Base-by-base conservation (phyloP, 1,284 basidiomycete genomes). In the Rhodotorula sp. region DNA sequence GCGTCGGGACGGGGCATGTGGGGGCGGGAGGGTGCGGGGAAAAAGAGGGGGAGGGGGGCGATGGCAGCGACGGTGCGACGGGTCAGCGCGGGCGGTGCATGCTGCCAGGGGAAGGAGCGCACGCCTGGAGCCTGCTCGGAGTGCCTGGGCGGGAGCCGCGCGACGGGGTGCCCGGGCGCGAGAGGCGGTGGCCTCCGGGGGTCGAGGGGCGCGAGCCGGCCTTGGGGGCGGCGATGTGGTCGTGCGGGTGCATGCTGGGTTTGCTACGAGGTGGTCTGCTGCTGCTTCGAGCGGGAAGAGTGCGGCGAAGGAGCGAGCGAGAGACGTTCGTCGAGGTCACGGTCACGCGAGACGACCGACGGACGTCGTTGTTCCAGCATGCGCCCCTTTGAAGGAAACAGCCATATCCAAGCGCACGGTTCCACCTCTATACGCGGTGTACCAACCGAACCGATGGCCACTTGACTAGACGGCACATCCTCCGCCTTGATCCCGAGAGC, bases 101-200 rank as follows among this genome's bases (percentile, higher is more conserved):
- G 27, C 8, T 32, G 1, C 7, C 19, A 8, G 32, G 3, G 17
- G 6, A 32, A 22, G 29, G 2, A 1, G 48, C 53, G 29, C 44
- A 64, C 62, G 55, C 39, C 53, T 56, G 53, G 21, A 64, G 27
- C 53, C 62, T 44, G 17, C 29, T 46, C 22, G 62, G 62, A 22
- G 62, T 64, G 15, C 53, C 53, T 2, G 62, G 39, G 39, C 62
- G 54, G 19, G 39, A 29, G 6, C 53, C 53, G 27, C 60, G 46
- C 4, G 37, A 17, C 12, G 62, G 62, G 22, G 62, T 64, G 41
- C 50, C 37, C 13, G 50, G 37, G 21, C 61, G 61, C 21, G 61
- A 61, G 61, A 53, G 21, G 3, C 19, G 27, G 25, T 53, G 36
- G 5, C 36, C 61, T 13, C n/a, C 36, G 37, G 50, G 50, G 0